Base-by-base conservation (phyloP, 2,329 filamentous ascomycete species). In the Bipolaris zeicola region DNA sequence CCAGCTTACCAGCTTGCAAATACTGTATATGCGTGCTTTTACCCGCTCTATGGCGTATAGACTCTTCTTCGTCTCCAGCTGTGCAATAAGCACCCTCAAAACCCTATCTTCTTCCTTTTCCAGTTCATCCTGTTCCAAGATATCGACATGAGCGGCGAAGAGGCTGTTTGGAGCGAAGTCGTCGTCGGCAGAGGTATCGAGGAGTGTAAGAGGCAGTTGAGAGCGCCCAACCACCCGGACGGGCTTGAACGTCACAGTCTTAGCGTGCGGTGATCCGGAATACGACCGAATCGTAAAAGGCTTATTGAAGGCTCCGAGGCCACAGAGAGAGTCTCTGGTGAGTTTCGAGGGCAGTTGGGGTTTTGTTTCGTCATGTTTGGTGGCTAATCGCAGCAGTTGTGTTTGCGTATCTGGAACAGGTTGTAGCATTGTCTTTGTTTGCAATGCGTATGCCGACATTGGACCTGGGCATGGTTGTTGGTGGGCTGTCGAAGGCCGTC, bases 31-130 rank as follows among this genome's bases (percentile, higher is more conserved):
- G 0, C 83, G 82, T 44, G 78, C 74, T 14, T 81, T 78, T 34
- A 90, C 85, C 22, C 85, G 82, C 76, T 93, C 90, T 31, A 93
- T 91, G 52, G 87, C 86, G 90, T 93, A 97, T 2, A 98, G 73
- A 0, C 88, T 85, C 77, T 90, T 90, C 62, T 94, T 71, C 6
- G 63, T 58, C 39, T 74, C 73, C 37, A 68, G 51, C 6, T 68
- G 66, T 38, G 74, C 74, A 52, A 78, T 63, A 28, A 78, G 73
- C 26, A 78, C 64, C 46, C 62, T 71, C 2, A 67, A 55, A 7
- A 39, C 16, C 18, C 38, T 44, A 24, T 33, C 24, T 0, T 50
- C 52, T 4, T 64, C 52, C 0, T 56, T 28, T 13, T 55, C 51
- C 10, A n/a, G n/a, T 6, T 57, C 57, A 37, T 59, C 36, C 31